Conservation (phyloP, 2,329 filamentous ascomycete genomes). For the Cercospora canescens region DNA sequence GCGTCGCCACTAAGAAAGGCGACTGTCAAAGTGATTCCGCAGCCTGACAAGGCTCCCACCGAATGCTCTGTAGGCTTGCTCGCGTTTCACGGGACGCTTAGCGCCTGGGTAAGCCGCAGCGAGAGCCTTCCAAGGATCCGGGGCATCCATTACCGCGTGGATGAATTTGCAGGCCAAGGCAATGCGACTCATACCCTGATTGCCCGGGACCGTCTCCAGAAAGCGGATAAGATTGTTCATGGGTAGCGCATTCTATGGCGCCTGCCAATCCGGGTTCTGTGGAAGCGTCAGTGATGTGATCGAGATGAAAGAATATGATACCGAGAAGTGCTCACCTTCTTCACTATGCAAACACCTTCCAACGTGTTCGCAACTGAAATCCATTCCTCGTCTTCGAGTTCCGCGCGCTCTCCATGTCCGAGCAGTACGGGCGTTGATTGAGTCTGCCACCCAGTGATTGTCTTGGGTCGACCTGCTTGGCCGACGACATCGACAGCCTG, state of each 20-base stretch:
- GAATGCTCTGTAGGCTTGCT: neutral
- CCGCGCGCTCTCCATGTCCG: slow-evolving; percentile 91
- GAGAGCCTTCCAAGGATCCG: neutral
- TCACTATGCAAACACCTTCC: slow-evolving; percentile 92
- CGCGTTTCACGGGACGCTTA: neutral
- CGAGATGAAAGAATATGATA: neutral
- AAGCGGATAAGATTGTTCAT: neutral
- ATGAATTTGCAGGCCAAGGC: neutral
- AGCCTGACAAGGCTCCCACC: neutral
- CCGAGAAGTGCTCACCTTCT: slow-evolving; percentile 69
- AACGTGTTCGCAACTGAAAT: slow-evolving; percentile 86
- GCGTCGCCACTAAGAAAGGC: neutral
- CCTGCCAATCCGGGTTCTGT: slow-evolving; percentile 23
- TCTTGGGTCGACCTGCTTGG: slow-evolving; percentile 95
- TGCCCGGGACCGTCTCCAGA: neutral
- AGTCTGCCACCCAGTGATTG: slow-evolving; percentile 98
- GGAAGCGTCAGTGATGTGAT: neutral
- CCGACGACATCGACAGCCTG: slow-evolving; percentile 98
- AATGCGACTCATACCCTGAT: neutral
- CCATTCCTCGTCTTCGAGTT: slow-evolving; percentile 97
- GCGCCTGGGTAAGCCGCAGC: neutral
- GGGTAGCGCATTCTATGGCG: slow-evolving; percentile 10
- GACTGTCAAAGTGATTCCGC: neutral
- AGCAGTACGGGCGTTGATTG: slow-evolving; percentile 97
- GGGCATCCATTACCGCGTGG: neutral